phyloP scores from a whole-genome alignment of 2,329 filamentous ascomycete genomes.

The Aspergillus quadrilineatus region DNA sequence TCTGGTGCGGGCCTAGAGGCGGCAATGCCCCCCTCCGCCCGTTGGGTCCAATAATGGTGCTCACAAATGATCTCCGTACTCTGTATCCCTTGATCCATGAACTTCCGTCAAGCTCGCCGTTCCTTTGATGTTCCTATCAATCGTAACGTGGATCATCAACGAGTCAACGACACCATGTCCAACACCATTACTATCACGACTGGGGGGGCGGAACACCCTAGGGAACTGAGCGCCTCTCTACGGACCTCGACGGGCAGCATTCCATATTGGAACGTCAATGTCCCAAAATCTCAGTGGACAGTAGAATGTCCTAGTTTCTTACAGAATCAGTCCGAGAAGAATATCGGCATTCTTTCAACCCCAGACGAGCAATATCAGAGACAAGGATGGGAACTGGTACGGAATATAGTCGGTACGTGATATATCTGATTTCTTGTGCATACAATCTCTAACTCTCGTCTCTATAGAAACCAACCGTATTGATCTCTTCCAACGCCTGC shows the following conservation, averaged over 20 bases:
- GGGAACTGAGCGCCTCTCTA: slow-evolving; percentile 15
- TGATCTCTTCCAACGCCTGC: slow-evolving; percentile 72
- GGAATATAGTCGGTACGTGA: slow-evolving; percentile 55
- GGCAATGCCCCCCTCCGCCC: slow-evolving; percentile 5
- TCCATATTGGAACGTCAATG: slow-evolving; percentile 82
- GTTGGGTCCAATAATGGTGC: not conserved
- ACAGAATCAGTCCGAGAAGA: slow-evolving; percentile 62
- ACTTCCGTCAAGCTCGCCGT: slow-evolving; percentile 9
- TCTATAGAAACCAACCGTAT: slow-evolving; percentile 63
- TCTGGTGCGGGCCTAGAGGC: slow-evolving; percentile 8
- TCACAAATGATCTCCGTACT: not conserved
- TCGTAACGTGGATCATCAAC: not conserved
- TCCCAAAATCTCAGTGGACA: slow-evolving; percentile 63
- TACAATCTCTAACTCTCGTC: not conserved
- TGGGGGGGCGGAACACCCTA: slow-evolving; percentile 22
- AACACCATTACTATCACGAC: slow-evolving; percentile 26
- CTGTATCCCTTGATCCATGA: slow-evolving; percentile 3
- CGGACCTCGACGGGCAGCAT: slow-evolving; percentile 23
- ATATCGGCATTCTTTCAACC: slow-evolving; percentile 67
- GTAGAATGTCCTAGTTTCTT: slow-evolving; percentile 71
- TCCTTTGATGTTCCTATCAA: slow-evolving; percentile 1
- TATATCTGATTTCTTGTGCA: not conserved
- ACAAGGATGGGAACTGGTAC: slow-evolving; percentile 69
- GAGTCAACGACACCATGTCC: slow-evolving; percentile 1
- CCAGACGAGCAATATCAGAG: slow-evolving; percentile 65